phyloP scores from a whole-genome alignment of 2,329 filamentous ascomycete species.

The Aspergillus aculeatus region DNA sequence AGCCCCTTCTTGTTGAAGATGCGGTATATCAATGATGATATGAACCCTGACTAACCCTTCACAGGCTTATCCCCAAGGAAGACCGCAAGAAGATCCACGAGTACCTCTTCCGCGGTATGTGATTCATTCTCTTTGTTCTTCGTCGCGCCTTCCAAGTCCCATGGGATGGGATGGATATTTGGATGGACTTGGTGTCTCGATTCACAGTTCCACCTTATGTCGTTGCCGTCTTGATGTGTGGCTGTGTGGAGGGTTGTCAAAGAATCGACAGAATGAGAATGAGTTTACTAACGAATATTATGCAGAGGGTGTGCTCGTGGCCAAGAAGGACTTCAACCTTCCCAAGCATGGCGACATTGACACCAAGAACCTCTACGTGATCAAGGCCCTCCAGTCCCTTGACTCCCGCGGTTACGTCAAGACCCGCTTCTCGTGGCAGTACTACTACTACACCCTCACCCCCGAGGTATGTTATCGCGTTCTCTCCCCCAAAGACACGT shows the following conservation, averaged over 20 bases:
- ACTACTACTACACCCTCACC: conserved; percentile 99
- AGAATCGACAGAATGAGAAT: neutral
- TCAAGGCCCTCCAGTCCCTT: conserved; percentile 98
- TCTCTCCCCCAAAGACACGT: no score
- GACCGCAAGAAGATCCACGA: conserved; percentile 99
- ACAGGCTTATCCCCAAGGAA: conserved; percentile 97
- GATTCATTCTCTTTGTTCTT: conserved; percentile 22
- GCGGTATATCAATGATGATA: neutral
- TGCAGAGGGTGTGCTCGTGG: conserved; percentile 80
- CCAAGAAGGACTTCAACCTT: conserved; percentile 98
- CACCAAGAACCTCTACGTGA: conserved; percentile 97
- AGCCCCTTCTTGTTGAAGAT: neutral
- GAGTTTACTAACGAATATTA: conserved; percentile 5
- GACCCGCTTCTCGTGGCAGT: conserved; percentile 99
- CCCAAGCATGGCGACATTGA: conserved; percentile 97
- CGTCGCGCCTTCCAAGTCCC: neutral
- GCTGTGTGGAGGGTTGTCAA: neutral
- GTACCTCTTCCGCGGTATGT: conserved; percentile 91
- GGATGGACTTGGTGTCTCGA: neutral
- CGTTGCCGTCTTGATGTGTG: neutral
- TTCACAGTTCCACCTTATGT: neutral
- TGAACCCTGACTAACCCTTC: conserved; percentile 18
- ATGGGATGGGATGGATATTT: neutral
- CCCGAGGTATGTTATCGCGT: conserved; percentile 60
- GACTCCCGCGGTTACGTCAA: conserved; percentile 98